Evolutionary conservation across 2,329 filamentous ascomycete genomes (phyloP), one percentile per base, ranked within the genome.

Genomic region (Cucurbitaria berberidis): DNA sequence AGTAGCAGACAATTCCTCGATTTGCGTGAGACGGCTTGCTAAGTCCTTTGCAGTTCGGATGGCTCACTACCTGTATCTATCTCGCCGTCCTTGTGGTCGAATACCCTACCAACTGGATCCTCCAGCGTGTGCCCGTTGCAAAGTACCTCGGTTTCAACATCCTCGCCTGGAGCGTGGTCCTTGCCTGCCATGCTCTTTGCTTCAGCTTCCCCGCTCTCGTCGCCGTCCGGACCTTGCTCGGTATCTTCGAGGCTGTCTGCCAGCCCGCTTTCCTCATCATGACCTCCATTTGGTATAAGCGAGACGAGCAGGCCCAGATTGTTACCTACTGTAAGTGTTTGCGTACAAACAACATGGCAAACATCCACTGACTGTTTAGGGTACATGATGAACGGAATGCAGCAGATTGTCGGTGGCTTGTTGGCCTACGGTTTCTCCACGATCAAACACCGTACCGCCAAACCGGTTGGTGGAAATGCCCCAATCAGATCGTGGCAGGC

Each of bases 41-140:
- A 54, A 61, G 51, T 45, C 30, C 4, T 6, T 22, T 5, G 21
- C 48, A 90, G 75, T 91, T 86, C 69, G 84, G 81, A 22, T 91
- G 88, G 88, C 77, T 91, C 45, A 89, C 86, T 0, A 89, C 87
- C 11, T 89, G 86, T 78, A 89, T 91, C 59, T 91, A 90, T 76
- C 86, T 90, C 55, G 86, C 84, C 45, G 85, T 90, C 18, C 77
- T 91, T 9, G 74, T 87, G 41, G 87, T 89, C 59, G 88, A 91
- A 70, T 90, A 89, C 66, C 89, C 89, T 0, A 88, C 87, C 70
- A 89, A 87, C 72, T 85, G 80, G 76, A 79, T 83, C 51, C 82
- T 88, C 49, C 80, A 86, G 41, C 81, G 85, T 24, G 83, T 89
- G 0, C 87, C 87, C 5, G 83, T 89, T 40, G 87, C 84, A 48